Evolutionary conservation across 306 rosid genomes (phyloP).

Genomic region (Hippophae gyantsensis): DNA sequence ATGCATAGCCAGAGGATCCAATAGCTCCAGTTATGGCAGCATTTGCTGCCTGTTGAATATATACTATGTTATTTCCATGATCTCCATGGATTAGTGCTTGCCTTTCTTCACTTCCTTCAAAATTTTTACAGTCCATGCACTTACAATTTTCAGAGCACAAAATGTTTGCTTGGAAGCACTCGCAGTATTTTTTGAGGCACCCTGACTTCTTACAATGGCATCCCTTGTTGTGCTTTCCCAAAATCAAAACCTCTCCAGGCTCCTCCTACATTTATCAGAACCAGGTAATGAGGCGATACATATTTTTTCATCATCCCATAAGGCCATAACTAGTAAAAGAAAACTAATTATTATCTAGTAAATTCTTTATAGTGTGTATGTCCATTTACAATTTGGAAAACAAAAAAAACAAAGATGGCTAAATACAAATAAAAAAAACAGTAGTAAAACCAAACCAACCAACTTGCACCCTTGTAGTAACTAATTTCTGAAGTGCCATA

Average conservation of each 20-base stretch:
- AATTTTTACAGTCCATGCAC: constrained; percentile 98
- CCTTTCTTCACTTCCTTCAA: constrained; percentile 99
- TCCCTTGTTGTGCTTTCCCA: constrained; percentile 95
- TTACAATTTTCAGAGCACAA: constrained; percentile 98
- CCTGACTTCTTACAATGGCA: constrained; percentile 99
- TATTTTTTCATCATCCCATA: too few species aligned
- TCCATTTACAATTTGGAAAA: too few species aligned
- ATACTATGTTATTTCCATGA: constrained; percentile 60
- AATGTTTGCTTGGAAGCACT: constrained; percentile 97
- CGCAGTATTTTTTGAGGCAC: constrained; percentile 94
- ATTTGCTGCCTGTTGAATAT: constrained; percentile 92
- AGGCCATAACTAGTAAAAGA: too few species aligned
- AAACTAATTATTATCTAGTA: too few species aligned
- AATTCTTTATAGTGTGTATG: too few species aligned
- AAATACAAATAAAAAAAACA: too few species aligned
- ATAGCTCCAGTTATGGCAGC: constrained; percentile 99
- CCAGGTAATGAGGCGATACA: constrained; percentile 6
- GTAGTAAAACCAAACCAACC: too few species aligned
- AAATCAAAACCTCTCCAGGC: constrained; percentile 69
- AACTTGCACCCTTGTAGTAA: too few species aligned
- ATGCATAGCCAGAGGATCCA: constrained; percentile 85
- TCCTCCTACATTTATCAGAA: constrained; percentile 62
- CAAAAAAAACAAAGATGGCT: too few species aligned
- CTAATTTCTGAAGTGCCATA: too few species aligned
- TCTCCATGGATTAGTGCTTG: constrained; percentile 94